Evolutionary conservation across 148 eudicot genomes (phyloP).

Genomic region (Nyssa sinensis): DNA sequence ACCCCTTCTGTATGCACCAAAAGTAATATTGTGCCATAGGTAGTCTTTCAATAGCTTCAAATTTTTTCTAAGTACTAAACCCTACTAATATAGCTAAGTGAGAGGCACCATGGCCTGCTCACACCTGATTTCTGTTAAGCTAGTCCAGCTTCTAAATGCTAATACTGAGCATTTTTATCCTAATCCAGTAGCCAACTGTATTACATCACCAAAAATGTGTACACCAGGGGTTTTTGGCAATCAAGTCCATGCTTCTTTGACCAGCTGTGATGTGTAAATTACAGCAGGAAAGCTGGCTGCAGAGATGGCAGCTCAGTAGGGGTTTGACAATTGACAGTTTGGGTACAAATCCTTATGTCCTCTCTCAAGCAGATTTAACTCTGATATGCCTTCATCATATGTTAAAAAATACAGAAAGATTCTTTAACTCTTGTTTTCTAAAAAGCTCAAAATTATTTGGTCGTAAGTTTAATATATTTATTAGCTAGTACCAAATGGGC

Average conservation of each 20-base stretch:
- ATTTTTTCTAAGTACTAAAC: too few relatives aligned
- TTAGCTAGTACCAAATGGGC: neutral
- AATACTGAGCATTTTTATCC: neutral
- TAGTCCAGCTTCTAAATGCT: neutral
- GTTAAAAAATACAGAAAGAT: conserved; percentile 2
- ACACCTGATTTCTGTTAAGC: too few relatives aligned
- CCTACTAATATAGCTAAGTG: too few relatives aligned
- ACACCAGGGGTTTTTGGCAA: neutral
- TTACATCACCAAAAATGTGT: neutral
- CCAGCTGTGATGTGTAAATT: neutral
- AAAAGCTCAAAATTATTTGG: neutral
- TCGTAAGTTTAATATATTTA: neutral
- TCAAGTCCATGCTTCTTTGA: neutral
- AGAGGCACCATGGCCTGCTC: too few relatives aligned
- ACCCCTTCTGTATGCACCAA: neutral
- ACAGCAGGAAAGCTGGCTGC: neutral
- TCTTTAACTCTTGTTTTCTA: conserved; percentile 19
- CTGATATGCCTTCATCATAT: neutral
- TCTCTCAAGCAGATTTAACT: neutral
- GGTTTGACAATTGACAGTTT: neutral
- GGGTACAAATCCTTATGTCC: conserved; percentile 2
- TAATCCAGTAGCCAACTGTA: neutral
- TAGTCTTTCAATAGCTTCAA: neutral
- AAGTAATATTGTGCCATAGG: neutral
- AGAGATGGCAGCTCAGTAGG: neutral